These are phyloP conservation scores for Penicillium subrubescens DNA, from an alignment of 495 filamentous ascomycete genomes.

Conservation along the genomic window DNA sequence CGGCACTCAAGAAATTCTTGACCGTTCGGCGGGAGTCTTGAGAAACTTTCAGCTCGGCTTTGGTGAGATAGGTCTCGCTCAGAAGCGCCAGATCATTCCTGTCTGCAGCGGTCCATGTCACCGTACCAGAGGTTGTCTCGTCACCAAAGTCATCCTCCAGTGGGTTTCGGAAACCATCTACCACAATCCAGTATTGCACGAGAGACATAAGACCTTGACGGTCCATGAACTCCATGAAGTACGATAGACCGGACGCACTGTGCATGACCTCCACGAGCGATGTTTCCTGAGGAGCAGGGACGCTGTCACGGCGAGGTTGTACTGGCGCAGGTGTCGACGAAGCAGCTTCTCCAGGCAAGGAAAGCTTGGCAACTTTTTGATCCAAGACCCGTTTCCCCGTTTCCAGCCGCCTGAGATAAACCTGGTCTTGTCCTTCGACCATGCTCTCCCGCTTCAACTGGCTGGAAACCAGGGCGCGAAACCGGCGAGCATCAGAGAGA, in stretches of 20 bases:
- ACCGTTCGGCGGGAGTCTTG: constrained; percentile 68
- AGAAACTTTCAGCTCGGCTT: constrained; percentile 76
- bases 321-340: constrained; percentile 35
- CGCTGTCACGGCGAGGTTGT: constrained; percentile 38
- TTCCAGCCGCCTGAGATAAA: constrained; percentile 85
- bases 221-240: constrained; percentile 99
- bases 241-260: constrained; percentile 86
- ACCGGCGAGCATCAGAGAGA: constrained; percentile 89
- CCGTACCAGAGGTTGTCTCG: constrained; percentile 63
- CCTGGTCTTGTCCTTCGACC: constrained; percentile 74
- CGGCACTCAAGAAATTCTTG: constrained; percentile 75
- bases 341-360: constrained; percentile 60
- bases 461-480: constrained; percentile 89
- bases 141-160: constrained; percentile 83
- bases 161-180: constrained; percentile 95
- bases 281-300: constrained; percentile 65
- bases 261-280: constrained; percentile 81
- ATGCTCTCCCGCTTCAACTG: constrained; percentile 85
- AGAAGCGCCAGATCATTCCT: constrained; percentile 86
- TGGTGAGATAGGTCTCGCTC: constrained; percentile 82
- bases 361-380: constrained; percentile 81
- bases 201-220: constrained; percentile 80
- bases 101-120: constrained; percentile 81
- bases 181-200: constrained; percentile 98
- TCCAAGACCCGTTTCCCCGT: constrained; percentile 90